These are phyloP conservation scores for Thelephora terrestris DNA, from an alignment of 1,284 basidiomycete genomes.

Conservation along the genomic window DNA sequence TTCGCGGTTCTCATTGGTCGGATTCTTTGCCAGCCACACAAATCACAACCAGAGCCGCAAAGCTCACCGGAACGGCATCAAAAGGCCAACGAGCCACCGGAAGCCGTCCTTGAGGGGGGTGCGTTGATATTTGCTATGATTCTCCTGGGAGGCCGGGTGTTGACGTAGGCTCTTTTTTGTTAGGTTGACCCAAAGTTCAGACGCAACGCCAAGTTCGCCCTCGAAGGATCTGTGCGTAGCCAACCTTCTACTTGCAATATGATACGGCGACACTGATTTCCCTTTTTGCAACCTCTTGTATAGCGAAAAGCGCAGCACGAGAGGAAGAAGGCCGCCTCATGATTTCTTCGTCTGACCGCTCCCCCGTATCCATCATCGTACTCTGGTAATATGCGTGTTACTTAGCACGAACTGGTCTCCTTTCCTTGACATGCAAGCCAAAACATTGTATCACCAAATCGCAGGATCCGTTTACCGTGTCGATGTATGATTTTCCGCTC, in stretches of 20 bases:
- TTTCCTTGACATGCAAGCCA: too few relatives aligned
- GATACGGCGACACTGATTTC: conserved; percentile 1
- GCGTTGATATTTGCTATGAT: conserved; percentile 27
- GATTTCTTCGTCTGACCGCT: conserved; percentile 14
- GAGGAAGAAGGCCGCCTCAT: conserved; percentile 44
- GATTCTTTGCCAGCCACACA: conserved; percentile 46
- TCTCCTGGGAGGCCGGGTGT: neutral
- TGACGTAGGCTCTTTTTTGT: conserved; percentile 6
- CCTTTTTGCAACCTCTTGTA: conserved; percentile 3
- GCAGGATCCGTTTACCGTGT: too few relatives aligned
- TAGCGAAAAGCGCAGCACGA: conserved; percentile 57
- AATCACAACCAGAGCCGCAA: conserved; percentile 93
- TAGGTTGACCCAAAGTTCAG: conserved; percentile 91
- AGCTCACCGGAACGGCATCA: conserved; percentile 97
- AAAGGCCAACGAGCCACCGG: conserved; percentile 65
- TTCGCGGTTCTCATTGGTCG: conserved; percentile 8
- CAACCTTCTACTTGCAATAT: neutral
- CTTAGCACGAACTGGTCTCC: neutral
- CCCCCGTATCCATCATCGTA: neutral
- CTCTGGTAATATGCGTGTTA: neutral
- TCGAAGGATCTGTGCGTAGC: conserved; percentile 64
- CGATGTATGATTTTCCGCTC: too few relatives aligned
- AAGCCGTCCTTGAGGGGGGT: conserved; percentile 89
- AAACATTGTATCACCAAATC: too few relatives aligned
- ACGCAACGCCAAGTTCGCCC: conserved; percentile 73